Evolutionary conservation across 345 rosid genomes (phyloP).

Genomic region (Adansonia digitata): DNA sequence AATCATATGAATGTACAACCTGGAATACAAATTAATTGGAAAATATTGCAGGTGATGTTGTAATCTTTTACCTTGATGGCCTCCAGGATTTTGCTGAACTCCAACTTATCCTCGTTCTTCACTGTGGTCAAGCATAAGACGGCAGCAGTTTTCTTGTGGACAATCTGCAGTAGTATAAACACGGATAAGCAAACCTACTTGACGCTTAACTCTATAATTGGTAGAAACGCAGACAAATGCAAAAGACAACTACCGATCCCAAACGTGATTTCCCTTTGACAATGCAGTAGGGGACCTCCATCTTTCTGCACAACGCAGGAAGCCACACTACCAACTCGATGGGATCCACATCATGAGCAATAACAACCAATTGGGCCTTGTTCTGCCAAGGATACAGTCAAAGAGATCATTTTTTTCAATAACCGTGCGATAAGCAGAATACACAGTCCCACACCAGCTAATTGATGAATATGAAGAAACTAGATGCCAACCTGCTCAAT

Average conservation of each 20-base stretch:
- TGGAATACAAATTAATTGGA: background rate
- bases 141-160: constrained; percentile 48
- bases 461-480: background rate
- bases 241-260: constrained; percentile 41
- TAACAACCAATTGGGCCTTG: constrained; percentile 70
- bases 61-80: constrained; percentile 54
- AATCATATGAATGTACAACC: background rate
- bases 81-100: constrained; percentile 70
- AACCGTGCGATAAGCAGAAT: background rate
- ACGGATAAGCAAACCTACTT: background rate
- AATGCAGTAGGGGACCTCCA: constrained; percentile 82
- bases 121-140: constrained; percentile 60
- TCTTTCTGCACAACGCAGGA: constrained; percentile 76
- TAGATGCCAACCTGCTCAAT: constrained; percentile 50
- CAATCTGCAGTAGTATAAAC: constrained; percentile 27
- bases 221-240: background rate
- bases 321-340: constrained; percentile 84
- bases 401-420: background rate
- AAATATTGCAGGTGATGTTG: background rate
- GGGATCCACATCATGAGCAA: constrained; percentile 84
- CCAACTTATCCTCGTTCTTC: constrained; percentile 75
- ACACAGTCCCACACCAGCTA: background rate
- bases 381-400: constrained; percentile 29
- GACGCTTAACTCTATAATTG: background rate
- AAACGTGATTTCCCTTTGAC: constrained; percentile 78